Percentiles rank a stretch among this genome's conserved stretches.
These are phyloP conservation scores for Colletotrichum costaricense DNA, from an alignment of 2,329 filamentous ascomycete species.

Conservation along the genomic window DNA sequence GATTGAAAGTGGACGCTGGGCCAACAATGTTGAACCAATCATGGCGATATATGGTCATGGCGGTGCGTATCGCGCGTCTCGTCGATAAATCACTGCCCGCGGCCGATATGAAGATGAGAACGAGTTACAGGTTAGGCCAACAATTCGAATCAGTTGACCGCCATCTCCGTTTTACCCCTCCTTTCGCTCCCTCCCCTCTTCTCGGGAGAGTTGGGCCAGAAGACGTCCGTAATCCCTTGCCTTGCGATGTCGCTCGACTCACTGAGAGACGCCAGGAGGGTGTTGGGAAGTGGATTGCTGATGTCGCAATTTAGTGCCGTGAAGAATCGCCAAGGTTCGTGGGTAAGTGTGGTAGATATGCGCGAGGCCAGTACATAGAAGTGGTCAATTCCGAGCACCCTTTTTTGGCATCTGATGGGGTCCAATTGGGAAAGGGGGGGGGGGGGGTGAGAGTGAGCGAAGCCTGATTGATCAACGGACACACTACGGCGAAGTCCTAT, in stretches of 20 bases:
- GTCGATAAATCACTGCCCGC: neutral
- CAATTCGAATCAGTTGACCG: conserved; percentile 1
- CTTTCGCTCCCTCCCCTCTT: conserved; percentile 1
- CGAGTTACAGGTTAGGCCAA: neutral
- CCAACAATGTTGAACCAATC: neutral
- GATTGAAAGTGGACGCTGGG: neutral
- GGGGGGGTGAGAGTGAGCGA: neutral
- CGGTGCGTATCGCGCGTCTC: conserved; percentile 25
- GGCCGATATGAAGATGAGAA: neutral
- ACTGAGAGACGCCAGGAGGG: neutral
- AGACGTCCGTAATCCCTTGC: neutral
- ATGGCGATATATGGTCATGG: neutral
- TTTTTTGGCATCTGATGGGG: neutral
- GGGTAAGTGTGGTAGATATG: neutral
- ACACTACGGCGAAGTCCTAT: neutral
- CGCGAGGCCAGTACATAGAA: neutral
- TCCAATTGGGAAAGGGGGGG: neutral
- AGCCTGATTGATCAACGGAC: neutral
- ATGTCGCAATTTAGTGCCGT: neutral
- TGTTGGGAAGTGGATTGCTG: neutral
- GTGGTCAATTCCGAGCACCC: neutral
- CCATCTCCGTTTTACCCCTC: conserved; percentile 8
- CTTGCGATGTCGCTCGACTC: neutral
- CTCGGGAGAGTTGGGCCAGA: neutral
- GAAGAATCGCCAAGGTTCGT: neutral